Evolutionary conservation across 2,329 filamentous ascomycete genomes (phyloP).

Genomic region (Cladosporium sp.): DNA sequence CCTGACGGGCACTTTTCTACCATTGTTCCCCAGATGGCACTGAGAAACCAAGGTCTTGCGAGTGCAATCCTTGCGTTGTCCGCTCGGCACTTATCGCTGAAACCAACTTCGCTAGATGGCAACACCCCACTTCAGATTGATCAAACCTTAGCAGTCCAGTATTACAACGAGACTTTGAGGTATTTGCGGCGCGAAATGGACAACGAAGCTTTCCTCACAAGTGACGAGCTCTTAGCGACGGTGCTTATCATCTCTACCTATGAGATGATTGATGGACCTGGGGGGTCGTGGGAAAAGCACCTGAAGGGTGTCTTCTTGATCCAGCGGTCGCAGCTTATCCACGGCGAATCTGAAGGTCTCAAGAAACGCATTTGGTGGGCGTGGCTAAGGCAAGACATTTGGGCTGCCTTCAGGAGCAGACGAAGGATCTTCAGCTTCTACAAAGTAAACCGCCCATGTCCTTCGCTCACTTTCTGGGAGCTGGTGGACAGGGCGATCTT

Average conservation of each 20-base stretch:
- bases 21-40: slow-evolving; percentile 33
- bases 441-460: slow-evolving; percentile 45
- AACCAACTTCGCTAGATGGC: slow-evolving; percentile 19
- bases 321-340: slow-evolving; percentile 53
- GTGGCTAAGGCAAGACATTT: slow-evolving; percentile 58
- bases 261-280: slow-evolving; percentile 58
- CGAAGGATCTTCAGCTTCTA: slow-evolving; percentile 53
- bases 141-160: slow-evolving; percentile 36
- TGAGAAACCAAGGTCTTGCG: slow-evolving; percentile 50
- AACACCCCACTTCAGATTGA: slow-evolving; percentile 16
- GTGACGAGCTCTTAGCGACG: slow-evolving; percentile 53
- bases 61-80: slow-evolving; percentile 54
- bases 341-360: slow-evolving; percentile 52
- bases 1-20: slow-evolving; percentile 33
- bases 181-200: slow-evolving; percentile 55
- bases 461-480: slow-evolving; percentile 46
- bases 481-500: slow-evolving; percentile 50
- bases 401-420: slow-evolving; percentile 56
- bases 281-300: slow-evolving; percentile 58
- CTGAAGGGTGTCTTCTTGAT: slow-evolving; percentile 61
- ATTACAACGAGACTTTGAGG: slow-evolving; percentile 57
- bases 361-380: slow-evolving; percentile 57
- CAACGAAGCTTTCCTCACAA: slow-evolving; percentile 51
- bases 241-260: slow-evolving; percentile 57
- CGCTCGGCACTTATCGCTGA: slow-evolving; percentile 43